phyloP scores from a whole-genome alignment of 2,329 filamentous ascomycete species.

The Berkeleyomyces rouxiae region DNA sequence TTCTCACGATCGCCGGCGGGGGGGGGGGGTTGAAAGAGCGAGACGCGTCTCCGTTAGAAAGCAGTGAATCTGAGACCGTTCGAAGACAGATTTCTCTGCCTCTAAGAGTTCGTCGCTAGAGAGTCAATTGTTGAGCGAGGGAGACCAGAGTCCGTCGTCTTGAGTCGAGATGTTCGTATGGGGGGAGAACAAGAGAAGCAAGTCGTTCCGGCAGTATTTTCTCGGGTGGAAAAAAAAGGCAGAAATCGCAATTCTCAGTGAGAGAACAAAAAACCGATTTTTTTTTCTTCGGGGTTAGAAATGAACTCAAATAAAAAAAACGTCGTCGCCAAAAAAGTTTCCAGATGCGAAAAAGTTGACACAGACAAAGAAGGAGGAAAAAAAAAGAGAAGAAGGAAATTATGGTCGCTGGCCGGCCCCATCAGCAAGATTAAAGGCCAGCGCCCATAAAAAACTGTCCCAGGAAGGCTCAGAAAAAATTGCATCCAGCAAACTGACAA shows the following conservation, averaged over 20 bases:
- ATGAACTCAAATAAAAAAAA: slow-evolving; percentile 1
- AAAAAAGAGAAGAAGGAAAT: neutral
- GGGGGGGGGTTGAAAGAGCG: neutral
- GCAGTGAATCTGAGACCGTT: too few relatives aligned
- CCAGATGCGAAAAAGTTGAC: neutral
- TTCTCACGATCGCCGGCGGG: neutral
- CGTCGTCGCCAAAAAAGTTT: neutral
- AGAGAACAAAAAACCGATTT: neutral
- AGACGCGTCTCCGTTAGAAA: neutral
- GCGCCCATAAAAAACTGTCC: too few relatives aligned
- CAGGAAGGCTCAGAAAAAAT: too few relatives aligned
- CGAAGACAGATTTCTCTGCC: too few relatives aligned
- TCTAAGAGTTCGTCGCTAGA: too few relatives aligned
- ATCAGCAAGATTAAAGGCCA: too few relatives aligned
- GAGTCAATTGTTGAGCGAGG: neutral
- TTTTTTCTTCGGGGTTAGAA: neutral
- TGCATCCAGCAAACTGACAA: too few relatives aligned
- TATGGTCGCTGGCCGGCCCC: neutral
- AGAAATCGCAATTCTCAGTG: neutral
- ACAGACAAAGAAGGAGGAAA: neutral
- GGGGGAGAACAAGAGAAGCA: neutral
- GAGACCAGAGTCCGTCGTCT: neutral
- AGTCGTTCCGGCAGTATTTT: neutral
- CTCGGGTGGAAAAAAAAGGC: slow-evolving; percentile 3
- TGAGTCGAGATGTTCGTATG: neutral